A percentile compares a stretch with the other conserved stretches of the same genome.
Conservation (phyloP, 345 rosid genomes). For the Citrus maxima region DNA sequence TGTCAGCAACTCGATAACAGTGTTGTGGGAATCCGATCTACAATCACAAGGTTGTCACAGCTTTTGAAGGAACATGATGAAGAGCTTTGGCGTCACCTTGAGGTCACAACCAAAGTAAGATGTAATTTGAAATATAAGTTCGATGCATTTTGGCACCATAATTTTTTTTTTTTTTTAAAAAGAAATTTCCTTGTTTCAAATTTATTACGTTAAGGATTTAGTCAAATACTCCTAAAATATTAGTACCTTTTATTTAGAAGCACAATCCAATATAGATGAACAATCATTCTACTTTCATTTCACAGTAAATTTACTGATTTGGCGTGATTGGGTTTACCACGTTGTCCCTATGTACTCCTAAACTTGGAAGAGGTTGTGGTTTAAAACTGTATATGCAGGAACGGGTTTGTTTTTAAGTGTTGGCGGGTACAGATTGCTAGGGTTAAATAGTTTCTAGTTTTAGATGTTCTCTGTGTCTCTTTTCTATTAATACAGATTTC, state of each 20-base stretch:
- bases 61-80: slow-evolving; percentile 92
- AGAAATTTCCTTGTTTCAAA: neutral
- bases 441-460: neutral
- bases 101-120: slow-evolving; percentile 89
- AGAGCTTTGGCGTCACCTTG: slow-evolving; percentile 99
- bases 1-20: slow-evolving; percentile 99
- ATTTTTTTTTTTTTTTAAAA: no score
- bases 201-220: neutral
- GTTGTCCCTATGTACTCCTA: neutral
- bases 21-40: slow-evolving; percentile 89
- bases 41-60: slow-evolving; percentile 71
- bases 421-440: neutral
- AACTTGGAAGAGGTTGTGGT: neutral
- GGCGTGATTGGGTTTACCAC: neutral
- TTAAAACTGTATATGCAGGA: neutral
- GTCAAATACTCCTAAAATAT: neutral
- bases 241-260: neutral
- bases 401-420: neutral
- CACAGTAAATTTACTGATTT: neutral
- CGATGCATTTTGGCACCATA: neutral
- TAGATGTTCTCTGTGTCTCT: neutral
- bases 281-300: neutral
- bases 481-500: neutral
- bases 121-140: neutral
- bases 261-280: neutral